phyloP scores from a whole-genome alignment of 108 stramenopile genomes.

The Cyclotella baltica region DNA sequence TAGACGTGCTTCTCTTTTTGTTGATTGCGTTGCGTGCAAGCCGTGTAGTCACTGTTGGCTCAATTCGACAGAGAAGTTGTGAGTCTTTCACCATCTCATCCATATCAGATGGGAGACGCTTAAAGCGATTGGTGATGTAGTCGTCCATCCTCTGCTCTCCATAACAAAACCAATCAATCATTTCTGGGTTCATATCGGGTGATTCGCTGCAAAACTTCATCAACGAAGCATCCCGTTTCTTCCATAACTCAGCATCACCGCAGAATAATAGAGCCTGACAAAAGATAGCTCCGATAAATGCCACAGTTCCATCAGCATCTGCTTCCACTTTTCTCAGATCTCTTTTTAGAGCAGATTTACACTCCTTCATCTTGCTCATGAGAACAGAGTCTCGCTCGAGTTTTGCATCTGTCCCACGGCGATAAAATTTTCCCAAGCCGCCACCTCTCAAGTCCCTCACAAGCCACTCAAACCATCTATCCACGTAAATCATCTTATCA shows the following conservation, averaged over 20 bases:
- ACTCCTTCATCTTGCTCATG: neutral
- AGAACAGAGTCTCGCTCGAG: neutral
- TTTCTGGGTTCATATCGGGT: neutral
- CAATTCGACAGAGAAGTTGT: neutral
- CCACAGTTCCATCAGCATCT: neutral
- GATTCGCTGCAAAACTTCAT: neutral
- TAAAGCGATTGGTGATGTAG: neutral
- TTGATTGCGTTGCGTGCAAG: neutral
- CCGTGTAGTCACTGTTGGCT: neutral
- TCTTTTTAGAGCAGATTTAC: neutral
- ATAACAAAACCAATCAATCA: neutral
- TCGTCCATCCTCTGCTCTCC: neutral
- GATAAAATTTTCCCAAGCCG: neutral
- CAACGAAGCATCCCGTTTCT: neutral
- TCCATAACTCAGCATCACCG: neutral
- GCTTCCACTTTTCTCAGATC: neutral
- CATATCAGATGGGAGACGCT: neutral
- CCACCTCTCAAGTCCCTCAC: neutral
- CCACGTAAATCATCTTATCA: neutral
- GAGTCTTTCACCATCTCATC: neutral
- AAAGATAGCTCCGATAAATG: neutral
- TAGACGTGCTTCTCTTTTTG: neutral
- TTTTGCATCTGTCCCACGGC: neutral
- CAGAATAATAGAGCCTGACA: neutral
- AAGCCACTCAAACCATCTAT: neutral